A percentile compares a stretch with the other conserved stretches of the same genome.
phyloP scores from a whole-genome alignment of 805 yeast species.

The Myxozyma neglecta region DNA sequence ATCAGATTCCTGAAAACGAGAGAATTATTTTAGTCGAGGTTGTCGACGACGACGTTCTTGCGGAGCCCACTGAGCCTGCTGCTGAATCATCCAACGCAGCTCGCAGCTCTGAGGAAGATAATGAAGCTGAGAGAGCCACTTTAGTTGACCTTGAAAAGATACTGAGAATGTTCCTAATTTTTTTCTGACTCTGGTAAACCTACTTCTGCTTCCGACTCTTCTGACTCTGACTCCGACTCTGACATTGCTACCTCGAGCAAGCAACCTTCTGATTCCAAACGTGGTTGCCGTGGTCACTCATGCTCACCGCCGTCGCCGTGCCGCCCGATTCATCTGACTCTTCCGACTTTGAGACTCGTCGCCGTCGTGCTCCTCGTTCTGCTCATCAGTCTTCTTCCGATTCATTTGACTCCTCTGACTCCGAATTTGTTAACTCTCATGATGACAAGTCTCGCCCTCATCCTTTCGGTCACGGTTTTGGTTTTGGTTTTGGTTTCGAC shows the following conservation, averaged over 20 bases:
- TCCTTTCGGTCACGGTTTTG: neutral
- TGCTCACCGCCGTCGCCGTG: conserved; percentile 44
- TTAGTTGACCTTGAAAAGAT: neutral
- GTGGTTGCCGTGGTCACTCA: conserved; percentile 34
- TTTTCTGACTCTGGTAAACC: neutral
- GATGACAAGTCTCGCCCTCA: neutral
- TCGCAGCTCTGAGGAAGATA: neutral
- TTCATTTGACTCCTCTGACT: neutral
- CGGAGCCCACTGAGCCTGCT: neutral
- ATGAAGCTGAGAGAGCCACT: neutral
- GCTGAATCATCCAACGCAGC: neutral
- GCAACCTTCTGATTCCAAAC: conserved; percentile 1
- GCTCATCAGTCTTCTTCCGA: neutral
- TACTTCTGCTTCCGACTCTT: neutral
- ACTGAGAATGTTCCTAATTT: neutral
- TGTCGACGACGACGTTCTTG: no score
- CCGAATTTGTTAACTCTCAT: neutral
- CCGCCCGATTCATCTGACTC: no score
- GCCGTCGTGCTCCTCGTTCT: conserved; percentile 47
- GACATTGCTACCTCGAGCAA: neutral
- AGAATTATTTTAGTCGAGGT: no score
- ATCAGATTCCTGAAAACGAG: no score
- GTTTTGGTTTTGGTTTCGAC: neutral
- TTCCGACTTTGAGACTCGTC: conserved; percentile 62
- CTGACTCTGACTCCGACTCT: neutral